phyloP scores from a whole-genome alignment of 208 protist genomes.

The Lotmaria passim region DNA sequence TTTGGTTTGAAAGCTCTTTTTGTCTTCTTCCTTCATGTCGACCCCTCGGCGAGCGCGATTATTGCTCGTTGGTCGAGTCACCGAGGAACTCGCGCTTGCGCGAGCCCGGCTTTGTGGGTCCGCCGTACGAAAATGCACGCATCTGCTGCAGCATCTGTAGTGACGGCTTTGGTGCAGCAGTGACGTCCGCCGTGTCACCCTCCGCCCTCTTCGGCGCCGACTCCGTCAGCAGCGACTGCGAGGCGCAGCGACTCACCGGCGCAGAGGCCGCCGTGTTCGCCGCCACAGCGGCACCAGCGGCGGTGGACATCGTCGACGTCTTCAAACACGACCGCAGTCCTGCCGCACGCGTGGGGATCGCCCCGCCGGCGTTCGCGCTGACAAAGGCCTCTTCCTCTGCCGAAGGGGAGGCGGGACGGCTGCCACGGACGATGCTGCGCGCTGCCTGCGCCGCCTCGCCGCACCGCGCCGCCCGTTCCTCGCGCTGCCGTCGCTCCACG shows the following conservation, averaged over 20 bases:
- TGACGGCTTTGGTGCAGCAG: slow-evolving; percentile 11
- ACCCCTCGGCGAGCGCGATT: neutral
- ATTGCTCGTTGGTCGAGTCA: slow-evolving; percentile 71
- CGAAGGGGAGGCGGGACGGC: slow-evolving; percentile 24
- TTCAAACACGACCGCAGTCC: slow-evolving; percentile 66
- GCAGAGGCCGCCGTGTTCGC: slow-evolving; percentile 32
- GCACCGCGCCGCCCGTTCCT: slow-evolving; percentile 49
- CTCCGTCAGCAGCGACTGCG: slow-evolving; percentile 51
- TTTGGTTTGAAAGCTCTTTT: neutral
- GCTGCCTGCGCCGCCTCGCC: slow-evolving; percentile 40
- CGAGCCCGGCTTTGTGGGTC: slow-evolving; percentile 40
- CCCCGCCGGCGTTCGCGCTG: slow-evolving; percentile 36
- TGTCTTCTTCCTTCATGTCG: neutral
- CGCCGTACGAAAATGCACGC: slow-evolving; percentile 66
- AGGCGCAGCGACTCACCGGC: slow-evolving; percentile 58
- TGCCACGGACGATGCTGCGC: slow-evolving; percentile 28
- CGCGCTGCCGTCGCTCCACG: slow-evolving; percentile 49
- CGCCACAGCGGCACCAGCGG: neutral
- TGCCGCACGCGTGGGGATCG: slow-evolving; percentile 42
- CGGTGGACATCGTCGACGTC: slow-evolving; percentile 4
- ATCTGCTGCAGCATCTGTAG: slow-evolving; percentile 43
- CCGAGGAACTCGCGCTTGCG: slow-evolving; percentile 73
- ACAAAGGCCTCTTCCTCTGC: slow-evolving; percentile 53
- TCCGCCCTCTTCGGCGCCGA: neutral
- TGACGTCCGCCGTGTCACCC: slow-evolving; percentile 3